phyloP scores from a whole-genome alignment of 2,329 filamentous ascomycete genomes.

The Grosmannia huntii region DNA sequence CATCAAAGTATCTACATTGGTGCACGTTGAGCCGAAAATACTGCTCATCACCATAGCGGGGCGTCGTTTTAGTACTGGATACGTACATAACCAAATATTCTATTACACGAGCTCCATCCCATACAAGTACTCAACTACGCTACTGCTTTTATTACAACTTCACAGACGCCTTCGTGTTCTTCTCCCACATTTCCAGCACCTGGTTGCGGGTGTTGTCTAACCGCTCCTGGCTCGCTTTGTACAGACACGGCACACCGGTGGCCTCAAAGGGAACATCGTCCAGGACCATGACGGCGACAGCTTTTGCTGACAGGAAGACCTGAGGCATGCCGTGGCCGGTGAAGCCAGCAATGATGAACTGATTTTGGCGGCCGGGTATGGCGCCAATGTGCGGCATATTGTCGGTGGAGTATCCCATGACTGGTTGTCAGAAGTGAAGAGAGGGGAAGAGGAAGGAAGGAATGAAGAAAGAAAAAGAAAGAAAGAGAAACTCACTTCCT shows the following conservation, averaged over 20 bases:
- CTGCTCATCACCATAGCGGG: background rate
- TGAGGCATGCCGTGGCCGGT: constrained; percentile 39
- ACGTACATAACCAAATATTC: background rate
- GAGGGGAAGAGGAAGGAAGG: constrained; percentile 17
- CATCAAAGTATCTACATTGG: too few relatives aligned
- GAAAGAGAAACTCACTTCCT: constrained; percentile 21
- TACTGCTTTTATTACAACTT: background rate
- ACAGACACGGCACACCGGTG: constrained; percentile 24
- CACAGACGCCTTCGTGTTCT: background rate
- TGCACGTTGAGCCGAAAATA: background rate
- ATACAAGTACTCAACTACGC: too few relatives aligned
- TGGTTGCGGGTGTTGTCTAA: background rate
- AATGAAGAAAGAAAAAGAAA: background rate
- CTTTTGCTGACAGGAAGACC: constrained; percentile 27
- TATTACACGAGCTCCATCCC: background rate
- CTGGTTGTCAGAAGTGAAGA: constrained; percentile 22
- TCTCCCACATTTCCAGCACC: background rate
- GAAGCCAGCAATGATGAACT: constrained; percentile 34
- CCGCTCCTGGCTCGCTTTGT: constrained; percentile 17
- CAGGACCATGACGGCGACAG: constrained; percentile 25
- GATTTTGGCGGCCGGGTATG: constrained; percentile 25
- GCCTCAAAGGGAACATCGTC: constrained; percentile 18
- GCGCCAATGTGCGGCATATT: constrained; percentile 28
- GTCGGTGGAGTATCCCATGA: constrained; percentile 35
- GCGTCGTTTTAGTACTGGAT: background rate